These are phyloP conservation scores for Henningerozyma blattae DNA, from an alignment of 805 yeast species.

Conservation along the genomic window DNA sequence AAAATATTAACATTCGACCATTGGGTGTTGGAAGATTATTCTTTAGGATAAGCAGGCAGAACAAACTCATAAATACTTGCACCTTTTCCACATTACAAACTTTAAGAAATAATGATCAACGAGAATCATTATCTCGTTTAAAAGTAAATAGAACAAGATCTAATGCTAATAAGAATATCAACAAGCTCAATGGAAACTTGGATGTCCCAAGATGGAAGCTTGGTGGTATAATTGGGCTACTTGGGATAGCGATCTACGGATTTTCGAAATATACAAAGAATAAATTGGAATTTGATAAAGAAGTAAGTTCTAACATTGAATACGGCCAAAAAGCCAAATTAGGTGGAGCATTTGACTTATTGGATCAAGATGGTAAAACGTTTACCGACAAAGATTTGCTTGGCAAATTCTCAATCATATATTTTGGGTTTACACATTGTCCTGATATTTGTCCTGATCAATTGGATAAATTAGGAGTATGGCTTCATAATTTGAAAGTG, in stretches of 20 bases:
- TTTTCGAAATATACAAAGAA: constrained; percentile 32
- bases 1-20: too few relatives aligned
- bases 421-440: constrained; percentile 95
- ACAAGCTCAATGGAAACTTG: not conserved
- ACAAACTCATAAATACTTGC: too few relatives aligned
- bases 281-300: constrained; percentile 59
- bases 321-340: constrained; percentile 75
- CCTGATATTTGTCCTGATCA: constrained; percentile 99
- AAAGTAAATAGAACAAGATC: too few relatives aligned
- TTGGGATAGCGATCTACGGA: not conserved
- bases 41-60: too few relatives aligned
- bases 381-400: constrained; percentile 70
- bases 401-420: constrained; percentile 75
- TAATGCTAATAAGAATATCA: too few relatives aligned
- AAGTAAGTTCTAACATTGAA: constrained; percentile 77
- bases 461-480: constrained; percentile 74
- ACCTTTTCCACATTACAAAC: too few relatives aligned
- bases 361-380: constrained; percentile 50
- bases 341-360: constrained; percentile 78
- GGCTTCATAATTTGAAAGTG: constrained; percentile 44
- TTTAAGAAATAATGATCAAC: too few relatives aligned
- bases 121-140: too few relatives aligned
- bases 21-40: too few relatives aligned
- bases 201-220: not conserved
- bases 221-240: not conserved